phyloP scores from a whole-genome alignment of 192 early-diverging fungal genomes.

The Backusella mclennaniae region DNA sequence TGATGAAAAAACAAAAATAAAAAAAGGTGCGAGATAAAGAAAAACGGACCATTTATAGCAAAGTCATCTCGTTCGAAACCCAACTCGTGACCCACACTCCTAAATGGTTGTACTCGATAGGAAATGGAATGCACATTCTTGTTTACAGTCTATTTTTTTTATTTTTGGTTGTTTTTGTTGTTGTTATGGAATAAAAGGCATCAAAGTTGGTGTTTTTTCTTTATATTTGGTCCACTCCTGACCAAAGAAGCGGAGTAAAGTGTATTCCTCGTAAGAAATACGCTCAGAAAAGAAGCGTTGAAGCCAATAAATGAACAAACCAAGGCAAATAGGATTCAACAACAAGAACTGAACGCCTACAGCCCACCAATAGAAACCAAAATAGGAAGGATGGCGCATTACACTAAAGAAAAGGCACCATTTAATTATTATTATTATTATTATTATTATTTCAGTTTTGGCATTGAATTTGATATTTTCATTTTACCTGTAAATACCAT shows the following conservation, averaged over 20 bases:
- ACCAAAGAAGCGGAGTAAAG: constrained; percentile 80
- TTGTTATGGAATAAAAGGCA: constrained; percentile 64
- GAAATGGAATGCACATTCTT: constrained; percentile 8
- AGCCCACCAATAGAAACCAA: constrained; percentile 94
- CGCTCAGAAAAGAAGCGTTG: constrained; percentile 75
- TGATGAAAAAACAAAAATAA: not conserved
- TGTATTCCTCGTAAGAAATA: constrained; percentile 77
- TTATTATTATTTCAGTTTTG: not conserved
- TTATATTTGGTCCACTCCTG: constrained; percentile 71
- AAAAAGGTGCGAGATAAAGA: not conserved
- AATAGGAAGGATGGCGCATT: constrained; percentile 93
- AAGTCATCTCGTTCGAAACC: constrained; percentile 3
- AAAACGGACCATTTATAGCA: not conserved
- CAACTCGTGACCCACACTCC: not conserved
- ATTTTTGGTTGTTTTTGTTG: not conserved
- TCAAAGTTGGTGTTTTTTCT: constrained; percentile 56
- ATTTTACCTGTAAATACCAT: constrained; percentile 83
- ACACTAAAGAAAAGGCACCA: constrained; percentile 39
- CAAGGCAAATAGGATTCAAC: constrained; percentile 75
- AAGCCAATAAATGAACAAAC: constrained; percentile 63
- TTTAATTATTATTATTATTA: not conserved
- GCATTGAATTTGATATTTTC: not conserved
- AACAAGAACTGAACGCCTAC: constrained; percentile 75
- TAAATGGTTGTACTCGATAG: not conserved
- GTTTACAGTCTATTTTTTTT: constrained; percentile 6